Base-by-base conservation (phyloP, 768 basidiomycete species). In the Mycena vitilis region DNA sequence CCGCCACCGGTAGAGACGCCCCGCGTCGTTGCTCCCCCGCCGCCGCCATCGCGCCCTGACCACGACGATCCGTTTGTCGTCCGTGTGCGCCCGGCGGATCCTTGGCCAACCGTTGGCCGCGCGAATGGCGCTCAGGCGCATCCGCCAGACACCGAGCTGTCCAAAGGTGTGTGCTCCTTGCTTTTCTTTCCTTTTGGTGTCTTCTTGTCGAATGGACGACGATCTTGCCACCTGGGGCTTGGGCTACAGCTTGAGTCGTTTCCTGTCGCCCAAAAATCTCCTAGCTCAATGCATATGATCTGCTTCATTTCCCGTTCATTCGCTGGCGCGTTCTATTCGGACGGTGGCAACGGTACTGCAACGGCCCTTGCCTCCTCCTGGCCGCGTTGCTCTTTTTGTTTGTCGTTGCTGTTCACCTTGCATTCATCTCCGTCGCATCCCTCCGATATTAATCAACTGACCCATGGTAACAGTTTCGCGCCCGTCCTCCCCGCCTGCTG, bases 21-120 rank as follows among this genome's bases (percentile, higher is more conserved):
- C 5, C 63, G 20, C 47, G 40, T 22, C 6, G 44, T n/a, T 13
- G 52, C 45, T 5, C 48, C 64, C 0, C 48, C 49, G 2, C 56
- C 56, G 0, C 53, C 55, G 0, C 64, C 44, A 16, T 60, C 56
- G 20, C 63, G 63, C 18, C 20, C 52, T 7, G 53, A 61, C 23
- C 61, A 68, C n/a, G 54, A 63, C 40, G 66, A 61, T 38, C 65
- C 63, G 0, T 66, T 70, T 44, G 69, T 70, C 23, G 64, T 66
- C 15, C 62, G 68, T 3, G 56, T 16, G 6, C 56, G 18, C 6
- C 55, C 49, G 11, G 49, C 52, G 20, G 65, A 70, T 48, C 53
- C 65, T 12, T 70, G 69, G 69, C 69, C 69, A 5, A 58, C 65
- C 12, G 61, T 70, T 16, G 56, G 47, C 1, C 58, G 63, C 47